Base-by-base conservation (phyloP, 2,329 filamentous ascomycete species). In the Elsinoe batatas region DNA sequence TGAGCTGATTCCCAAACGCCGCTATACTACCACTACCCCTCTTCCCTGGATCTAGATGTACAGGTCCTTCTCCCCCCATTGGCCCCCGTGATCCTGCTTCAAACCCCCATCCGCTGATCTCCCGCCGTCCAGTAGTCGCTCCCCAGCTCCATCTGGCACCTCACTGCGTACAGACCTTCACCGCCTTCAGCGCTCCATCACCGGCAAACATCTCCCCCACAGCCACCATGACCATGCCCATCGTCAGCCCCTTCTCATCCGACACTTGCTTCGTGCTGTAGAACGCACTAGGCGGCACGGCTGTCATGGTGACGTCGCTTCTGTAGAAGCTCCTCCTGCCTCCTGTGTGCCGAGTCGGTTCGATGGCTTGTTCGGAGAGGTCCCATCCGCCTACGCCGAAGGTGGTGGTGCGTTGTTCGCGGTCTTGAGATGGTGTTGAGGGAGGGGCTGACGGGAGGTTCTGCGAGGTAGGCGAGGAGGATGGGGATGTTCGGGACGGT, bases 131-230 rank as follows among this genome's bases (percentile, higher is more conserved):
- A 11, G 11, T 15, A 5, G 3, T 13, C 38, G 6, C 7, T 22
- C 17, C 13, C 18, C 3, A 10, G 7, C 10, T 36, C n/a, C 2
- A 10, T 3, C 12, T 5, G 5, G 18, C 8, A 32, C 33, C 26
- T 32, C 18, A 51, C 18, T 51, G 47, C 18, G 51, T 54, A 43
- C 37, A 54, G 13, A 54, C 32, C 37, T 44, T 54, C 20, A 54
- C 51, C 32, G 51, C 51, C 37, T 54, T 42, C 36, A 54, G 26
- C 20, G 13, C 8, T 22, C 5, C 6, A 33, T 54, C 51, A 30
- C 5, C 51, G 2, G 10, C 56, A 54, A 70, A 73, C 47, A 72
- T 63, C 13, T 54, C 26, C 15, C 51, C 51, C 10, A 54, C 22
- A 32, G 51, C 51, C 17, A 36, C 51, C 51, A 54, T 44, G 26